Percentiles rank a stretch among this genome's conserved stretches.
Evolutionary conservation across 1,139 yeast species (phyloP).

Genomic region (Blastobotrys malaysiensis): DNA sequence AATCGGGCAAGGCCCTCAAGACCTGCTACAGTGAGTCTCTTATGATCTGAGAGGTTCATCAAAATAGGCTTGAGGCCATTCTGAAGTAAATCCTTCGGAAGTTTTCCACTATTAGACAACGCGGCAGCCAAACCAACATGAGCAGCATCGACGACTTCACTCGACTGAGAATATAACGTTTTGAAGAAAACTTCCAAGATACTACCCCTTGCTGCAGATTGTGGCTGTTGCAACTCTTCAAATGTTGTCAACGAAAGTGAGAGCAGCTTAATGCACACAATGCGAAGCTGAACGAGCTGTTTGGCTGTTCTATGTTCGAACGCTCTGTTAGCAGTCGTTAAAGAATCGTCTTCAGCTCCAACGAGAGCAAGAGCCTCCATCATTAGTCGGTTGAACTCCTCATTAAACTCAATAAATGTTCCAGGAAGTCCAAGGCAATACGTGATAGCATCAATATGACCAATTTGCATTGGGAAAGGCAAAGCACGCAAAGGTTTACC

Average conservation of each 20-base stretch:
- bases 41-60: constrained; percentile 91
- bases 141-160: constrained; percentile 89
- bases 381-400: constrained; percentile 75
- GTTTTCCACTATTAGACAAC: constrained; percentile 75
- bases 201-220: constrained; percentile 45
- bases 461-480: constrained; percentile 98
- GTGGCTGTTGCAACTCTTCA: constrained; percentile 64
- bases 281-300: constrained; percentile 78
- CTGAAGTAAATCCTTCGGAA: constrained; percentile 89
- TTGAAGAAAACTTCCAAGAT: constrained; percentile 93
- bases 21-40: constrained; percentile 82
- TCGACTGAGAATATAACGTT: constrained; percentile 79
- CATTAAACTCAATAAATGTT: constrained; percentile 79
- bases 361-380: constrained; percentile 91
- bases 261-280: constrained; percentile 79
- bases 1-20: constrained; percentile 86
- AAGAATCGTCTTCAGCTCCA: constrained; percentile 95
- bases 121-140: constrained; percentile 82
- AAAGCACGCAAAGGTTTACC: constrained; percentile 94
- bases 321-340: constrained; percentile 80
- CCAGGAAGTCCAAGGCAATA: constrained; percentile 79
- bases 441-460: constrained; percentile 93
- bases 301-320: constrained; percentile 84
- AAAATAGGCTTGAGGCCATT: constrained; percentile 93
- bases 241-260: constrained; percentile 69